Conservation (phyloP, 108 stramenopile species). For the Discostella pseudostelligera region DNA sequence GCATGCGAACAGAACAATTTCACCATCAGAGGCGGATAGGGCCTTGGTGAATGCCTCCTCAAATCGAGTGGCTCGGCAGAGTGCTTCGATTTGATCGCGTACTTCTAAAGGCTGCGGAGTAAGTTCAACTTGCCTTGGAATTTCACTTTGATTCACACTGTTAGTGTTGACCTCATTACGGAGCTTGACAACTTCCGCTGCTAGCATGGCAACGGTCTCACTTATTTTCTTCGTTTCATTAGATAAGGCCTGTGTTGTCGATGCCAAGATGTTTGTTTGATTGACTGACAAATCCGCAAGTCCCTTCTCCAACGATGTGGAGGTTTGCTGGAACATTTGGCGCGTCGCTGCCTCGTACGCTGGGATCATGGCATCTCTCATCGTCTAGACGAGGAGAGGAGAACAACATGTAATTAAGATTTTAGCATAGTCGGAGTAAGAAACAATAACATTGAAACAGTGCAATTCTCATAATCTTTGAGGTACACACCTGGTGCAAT, state of each 20-base stretch:
- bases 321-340: slow-evolving; percentile 67
- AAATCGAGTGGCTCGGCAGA: slow-evolving; percentile 52
- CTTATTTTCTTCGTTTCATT: slow-evolving; percentile 56
- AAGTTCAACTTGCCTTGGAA: not conserved
- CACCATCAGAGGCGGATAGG: slow-evolving; percentile 61
- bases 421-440: too few relatives aligned
- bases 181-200: slow-evolving; percentile 59
- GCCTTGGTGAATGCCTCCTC: slow-evolving; percentile 85
- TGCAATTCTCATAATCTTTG: not conserved
- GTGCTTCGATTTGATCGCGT: slow-evolving; percentile 54
- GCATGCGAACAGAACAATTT: slow-evolving; percentile 72
- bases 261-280: slow-evolving; percentile 24
- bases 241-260: slow-evolving; percentile 50
- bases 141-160: not conserved
- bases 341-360: slow-evolving; percentile 67
- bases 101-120: slow-evolving; percentile 10
- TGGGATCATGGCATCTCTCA: slow-evolving; percentile 74
- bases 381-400: slow-evolving; percentile 23
- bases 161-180: slow-evolving; percentile 11
- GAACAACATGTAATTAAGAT: not conserved
- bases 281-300: slow-evolving; percentile 31
- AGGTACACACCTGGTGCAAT: slow-evolving; percentile 32
- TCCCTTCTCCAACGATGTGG: slow-evolving; percentile 43
- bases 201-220: slow-evolving; percentile 53
- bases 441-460: not conserved